Conservation (phyloP, 2,329 filamentous ascomycete genomes). For the Zalaria obscura region DNA sequence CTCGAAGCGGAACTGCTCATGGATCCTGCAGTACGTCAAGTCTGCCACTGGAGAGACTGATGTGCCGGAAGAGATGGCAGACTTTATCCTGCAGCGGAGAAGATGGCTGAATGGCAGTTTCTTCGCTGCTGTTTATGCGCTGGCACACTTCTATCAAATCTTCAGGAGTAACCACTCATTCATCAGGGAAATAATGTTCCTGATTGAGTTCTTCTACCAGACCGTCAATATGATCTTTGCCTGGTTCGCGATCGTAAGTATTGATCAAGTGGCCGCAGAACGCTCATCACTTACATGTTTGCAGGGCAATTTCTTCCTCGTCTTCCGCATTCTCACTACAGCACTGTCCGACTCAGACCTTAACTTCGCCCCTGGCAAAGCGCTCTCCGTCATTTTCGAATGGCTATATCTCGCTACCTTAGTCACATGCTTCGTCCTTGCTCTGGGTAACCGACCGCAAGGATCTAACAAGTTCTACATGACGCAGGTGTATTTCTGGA, state of each 20-base stretch:
- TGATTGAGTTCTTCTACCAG: constrained; percentile 89
- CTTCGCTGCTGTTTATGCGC: constrained; percentile 91
- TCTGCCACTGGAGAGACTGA: constrained; percentile 94
- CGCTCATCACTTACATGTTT: constrained; percentile 3
- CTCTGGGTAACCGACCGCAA: constrained; percentile 85
- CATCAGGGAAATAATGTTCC: constrained; percentile 74
- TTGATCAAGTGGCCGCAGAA: background rate
- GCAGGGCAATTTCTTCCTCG: constrained; percentile 88
- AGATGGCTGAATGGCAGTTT: constrained; percentile 97
- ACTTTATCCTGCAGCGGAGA: constrained; percentile 88
- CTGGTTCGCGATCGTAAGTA: constrained; percentile 76
- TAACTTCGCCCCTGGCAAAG: constrained; percentile 61
- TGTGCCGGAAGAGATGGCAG: constrained; percentile 84
- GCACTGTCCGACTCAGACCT: constrained; percentile 59
- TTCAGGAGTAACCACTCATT: constrained; percentile 85
- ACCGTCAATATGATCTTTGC: constrained; percentile 95
- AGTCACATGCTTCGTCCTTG: constrained; percentile 87
- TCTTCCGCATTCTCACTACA: constrained; percentile 90
- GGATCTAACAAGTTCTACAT: constrained; percentile 90
- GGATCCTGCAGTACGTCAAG: constrained; percentile 97
- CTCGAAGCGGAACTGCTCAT: constrained; percentile 91
- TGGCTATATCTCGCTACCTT: constrained; percentile 90
- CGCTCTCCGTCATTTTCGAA: constrained; percentile 82
- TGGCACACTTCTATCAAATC: constrained; percentile 91
- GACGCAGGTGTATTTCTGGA: constrained; percentile 98